These are phyloP conservation scores for Phytophthora hybrid DNA, from an alignment of 352 stramenopile genomes.

Conservation along the genomic window DNA sequence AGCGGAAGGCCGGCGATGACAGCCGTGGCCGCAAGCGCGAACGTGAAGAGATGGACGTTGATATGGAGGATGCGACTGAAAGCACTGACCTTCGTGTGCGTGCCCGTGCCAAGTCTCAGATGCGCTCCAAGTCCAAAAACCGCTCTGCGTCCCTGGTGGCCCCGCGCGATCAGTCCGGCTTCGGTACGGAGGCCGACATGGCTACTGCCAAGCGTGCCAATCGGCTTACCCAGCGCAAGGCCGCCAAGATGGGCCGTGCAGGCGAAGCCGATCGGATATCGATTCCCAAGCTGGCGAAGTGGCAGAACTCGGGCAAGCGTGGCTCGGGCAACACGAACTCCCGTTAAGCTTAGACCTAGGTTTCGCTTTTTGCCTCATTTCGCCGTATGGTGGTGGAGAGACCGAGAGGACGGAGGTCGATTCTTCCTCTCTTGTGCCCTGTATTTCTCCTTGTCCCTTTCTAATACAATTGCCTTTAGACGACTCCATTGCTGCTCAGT, in stretches of 20 bases:
- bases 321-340: conserved; percentile 77
- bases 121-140: conserved; percentile 85
- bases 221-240: conserved; percentile 73
- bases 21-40: conserved; percentile 87
- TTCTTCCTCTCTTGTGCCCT: conserved; percentile 32
- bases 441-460: conserved; percentile 39
- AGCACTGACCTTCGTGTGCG: conserved; percentile 79
- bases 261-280: conserved; percentile 86
- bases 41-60: conserved; percentile 84
- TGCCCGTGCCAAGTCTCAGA: conserved; percentile 72
- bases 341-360: conserved; percentile 63
- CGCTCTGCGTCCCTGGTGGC: conserved; percentile 82
- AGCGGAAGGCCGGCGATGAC: conserved; percentile 72
- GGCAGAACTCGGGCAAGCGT: conserved; percentile 91
- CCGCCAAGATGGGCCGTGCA: conserved; percentile 83
- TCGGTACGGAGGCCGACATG: conserved; percentile 59
- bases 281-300: conserved; percentile 88
- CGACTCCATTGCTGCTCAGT: conserved; percentile 2
- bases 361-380: conserved; percentile 27
- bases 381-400: conserved; percentile 29
- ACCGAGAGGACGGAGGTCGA: conserved; percentile 22
- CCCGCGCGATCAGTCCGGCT: conserved; percentile 76
- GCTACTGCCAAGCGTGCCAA: conserved; percentile 56
- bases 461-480: conserved; percentile 43
- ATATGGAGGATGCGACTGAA: conserved; percentile 90